These are phyloP conservation scores for Verticillium isaacii DNA, from an alignment of 2,329 filamentous ascomycete genomes.

Conservation along the genomic window DNA sequence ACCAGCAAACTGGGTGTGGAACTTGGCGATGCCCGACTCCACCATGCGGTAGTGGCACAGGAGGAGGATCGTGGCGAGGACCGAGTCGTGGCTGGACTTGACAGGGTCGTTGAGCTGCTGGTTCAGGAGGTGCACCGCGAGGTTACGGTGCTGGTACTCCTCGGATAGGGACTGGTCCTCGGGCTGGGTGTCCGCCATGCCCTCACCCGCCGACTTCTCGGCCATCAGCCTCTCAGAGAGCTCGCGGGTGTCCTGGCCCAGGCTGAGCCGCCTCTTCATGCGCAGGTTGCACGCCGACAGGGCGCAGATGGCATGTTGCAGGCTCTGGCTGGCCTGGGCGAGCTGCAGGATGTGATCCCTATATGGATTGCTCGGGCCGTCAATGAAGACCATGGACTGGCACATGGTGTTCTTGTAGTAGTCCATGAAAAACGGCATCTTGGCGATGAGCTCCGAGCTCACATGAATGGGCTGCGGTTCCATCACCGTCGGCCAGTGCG, in stretches of 20 bases:
- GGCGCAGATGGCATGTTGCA: slow-evolving; percentile 91
- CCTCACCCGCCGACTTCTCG: slow-evolving; percentile 40
- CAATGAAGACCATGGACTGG: slow-evolving; percentile 86
- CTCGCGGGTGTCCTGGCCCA: slow-evolving; percentile 52
- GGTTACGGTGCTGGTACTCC: slow-evolving; percentile 73
- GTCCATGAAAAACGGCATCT: slow-evolving; percentile 84
- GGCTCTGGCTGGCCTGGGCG: slow-evolving; percentile 69
- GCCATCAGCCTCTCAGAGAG: slow-evolving; percentile 41
- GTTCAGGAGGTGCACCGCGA: slow-evolving; percentile 80
- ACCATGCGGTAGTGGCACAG: slow-evolving; percentile 91
- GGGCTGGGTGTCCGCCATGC: slow-evolving; percentile 39
- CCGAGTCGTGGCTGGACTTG: slow-evolving; percentile 77
- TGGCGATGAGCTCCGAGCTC: slow-evolving; percentile 62
- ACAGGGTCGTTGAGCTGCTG: slow-evolving; percentile 72
- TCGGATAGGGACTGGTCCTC: slow-evolving; percentile 69
- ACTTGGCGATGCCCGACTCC: slow-evolving; percentile 87
- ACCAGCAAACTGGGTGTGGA: slow-evolving; percentile 88
- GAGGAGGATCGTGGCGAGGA: slow-evolving; percentile 80
- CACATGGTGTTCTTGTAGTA: slow-evolving; percentile 94
- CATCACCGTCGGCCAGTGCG: slow-evolving; percentile 42
- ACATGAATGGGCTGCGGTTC: slow-evolving; percentile 44
- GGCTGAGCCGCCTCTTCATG: slow-evolving; percentile 69
- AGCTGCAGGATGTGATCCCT: slow-evolving; percentile 76
- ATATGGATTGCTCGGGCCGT: slow-evolving; percentile 81
- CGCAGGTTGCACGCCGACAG: slow-evolving; percentile 84